Base-by-base conservation (phyloP, 352 stramenopile species). In the Phytophthora foliorum region DNA sequence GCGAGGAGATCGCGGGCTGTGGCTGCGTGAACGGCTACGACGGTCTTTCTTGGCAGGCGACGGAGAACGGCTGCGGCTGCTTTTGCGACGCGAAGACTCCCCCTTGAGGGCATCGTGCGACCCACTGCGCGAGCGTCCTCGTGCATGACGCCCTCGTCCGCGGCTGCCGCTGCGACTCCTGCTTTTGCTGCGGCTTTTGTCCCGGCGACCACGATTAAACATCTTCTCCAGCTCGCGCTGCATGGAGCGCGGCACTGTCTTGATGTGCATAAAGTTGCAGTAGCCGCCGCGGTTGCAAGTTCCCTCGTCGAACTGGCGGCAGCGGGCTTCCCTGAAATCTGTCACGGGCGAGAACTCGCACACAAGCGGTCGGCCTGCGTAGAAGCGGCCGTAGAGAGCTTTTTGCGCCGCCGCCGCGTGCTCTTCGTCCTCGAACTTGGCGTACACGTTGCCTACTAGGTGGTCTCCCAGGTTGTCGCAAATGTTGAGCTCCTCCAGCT, bases 211-310 rank as follows among this genome's bases (percentile, higher is more conserved):
- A n/a, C 81, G 86, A 59, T 97, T 96, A 68, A 94, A 97, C 57
- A 93, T 85, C 31, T 75, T 84, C 66, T 97, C 78, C 10, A 98
- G 74, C 61, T 98, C 92, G 29, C 81, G 81, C 68, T 94, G 77
- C 74, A 98, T 92, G 17, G 87, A 81, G 1, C 84, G 78, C 8
- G 89, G 87, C 6, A 98, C 90, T 13, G 92, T 97, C 63, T 96
- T 92, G 59, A 99, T 97, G 78, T 99, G 98, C 97, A 99, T 99
- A 74, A 99, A 99, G 84, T 99, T 99, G 88, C 98, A 99, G 75
- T 99, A 99, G 16, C 96, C 97, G 21, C 98, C 98, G 21, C 97
- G 88, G 67, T 93, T 94, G 84, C 98, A 99, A 21, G 91, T 97
- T 64, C 96, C 95, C 84, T 99, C 97, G 69, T 99, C 97, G 72